Evolutionary conservation across 1,139 yeast species (phyloP), one percentile per base, ranked within the genome.

Genomic region (Sugiyamaella paludigena): DNA sequence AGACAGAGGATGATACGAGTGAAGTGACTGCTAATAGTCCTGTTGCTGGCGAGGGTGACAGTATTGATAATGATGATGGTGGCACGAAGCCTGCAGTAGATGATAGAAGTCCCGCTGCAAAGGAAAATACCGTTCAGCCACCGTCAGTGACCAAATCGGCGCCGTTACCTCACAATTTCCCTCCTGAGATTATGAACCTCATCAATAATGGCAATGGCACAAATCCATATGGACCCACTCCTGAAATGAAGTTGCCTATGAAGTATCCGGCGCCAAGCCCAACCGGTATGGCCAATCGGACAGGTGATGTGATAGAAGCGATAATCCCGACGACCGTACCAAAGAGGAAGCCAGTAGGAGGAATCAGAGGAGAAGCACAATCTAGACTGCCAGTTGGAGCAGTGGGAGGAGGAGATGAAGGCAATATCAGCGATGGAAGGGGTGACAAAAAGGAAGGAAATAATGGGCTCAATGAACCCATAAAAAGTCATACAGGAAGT

Each of bases 91-190:
- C 34, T 3, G 10, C 8, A 28, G 9, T 31, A 10, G 19, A 47
- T 19, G 37, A 45, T 38, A 12, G 36, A 15, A 24, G 29, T 19
- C 5, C 5, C 5, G 5, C 5, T 19, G 24, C 24, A 19, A 19
- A 19, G 5, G 24, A 19, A 5, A 19, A 19, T 19, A 19, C 5
- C 24, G 24, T 5, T 5, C 24, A 19, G 5, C 24, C 24, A 19
- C 24, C 36, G 1, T 28, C 36, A 34, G 24, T n/a, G 4, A 40
- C 34, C 19, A 46, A 51, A 12, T 51, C 55, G 19, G 67, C 67
- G 1, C 67, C 67, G 1, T 45, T 53, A 19, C 63, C 67, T 9
- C 67, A 63, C 43, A 52, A 56, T 16, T 63, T 63, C 47, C 67
- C 67, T 10, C 65, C 65, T 2, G 67, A 63, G 43, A 32, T 63